Evolutionary conservation across 495 filamentous ascomycete genomes (phyloP).

Genomic region (Apiosordaria backusii): DNA sequence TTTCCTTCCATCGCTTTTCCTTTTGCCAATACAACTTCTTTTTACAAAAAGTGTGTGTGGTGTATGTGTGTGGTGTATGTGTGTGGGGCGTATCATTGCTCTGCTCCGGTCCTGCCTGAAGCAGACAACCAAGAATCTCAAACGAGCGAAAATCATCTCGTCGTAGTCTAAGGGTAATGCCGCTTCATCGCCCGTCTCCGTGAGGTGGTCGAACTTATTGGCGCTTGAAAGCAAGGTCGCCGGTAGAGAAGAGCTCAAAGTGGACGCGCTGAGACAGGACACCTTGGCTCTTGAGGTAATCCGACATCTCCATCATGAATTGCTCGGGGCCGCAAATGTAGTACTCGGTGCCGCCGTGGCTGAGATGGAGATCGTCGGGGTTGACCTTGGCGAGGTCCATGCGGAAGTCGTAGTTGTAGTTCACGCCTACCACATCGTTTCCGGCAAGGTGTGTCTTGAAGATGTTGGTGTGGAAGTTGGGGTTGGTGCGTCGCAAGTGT

Average conservation of each 20-base stretch:
- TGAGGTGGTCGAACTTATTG: not conserved
- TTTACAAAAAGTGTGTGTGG: not conserved
- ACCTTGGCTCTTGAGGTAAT: slow-evolving; percentile 48
- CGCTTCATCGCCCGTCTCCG: not conserved
- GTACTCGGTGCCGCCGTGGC: slow-evolving; percentile 55
- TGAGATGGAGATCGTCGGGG: slow-evolving; percentile 48
- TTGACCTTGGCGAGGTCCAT: slow-evolving; percentile 55
- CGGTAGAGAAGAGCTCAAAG: slow-evolving; percentile 68
- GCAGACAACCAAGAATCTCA: not conserved
- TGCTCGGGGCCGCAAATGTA: slow-evolving; percentile 65
- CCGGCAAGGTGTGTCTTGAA: slow-evolving; percentile 42
- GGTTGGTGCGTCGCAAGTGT: slow-evolving; percentile 34
- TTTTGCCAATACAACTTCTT: not conserved
- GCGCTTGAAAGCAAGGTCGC: slow-evolving; percentile 37
- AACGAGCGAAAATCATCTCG: not conserved
- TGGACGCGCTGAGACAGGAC: slow-evolving; percentile 54
- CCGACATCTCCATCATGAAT: slow-evolving; percentile 61
- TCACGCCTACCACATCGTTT: slow-evolving; percentile 48
- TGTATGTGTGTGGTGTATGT: not conserved
- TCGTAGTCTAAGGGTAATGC: not conserved
- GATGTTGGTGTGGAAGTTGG: slow-evolving; percentile 36
- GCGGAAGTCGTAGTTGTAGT: slow-evolving; percentile 55
- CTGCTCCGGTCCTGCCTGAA: slow-evolving; percentile 10
- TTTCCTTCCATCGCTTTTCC: not conserved
- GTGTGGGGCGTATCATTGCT: not conserved